Base-by-base conservation (phyloP, 192 early-diverging fungal species). In the Rhizophlyctis rosea region DNA sequence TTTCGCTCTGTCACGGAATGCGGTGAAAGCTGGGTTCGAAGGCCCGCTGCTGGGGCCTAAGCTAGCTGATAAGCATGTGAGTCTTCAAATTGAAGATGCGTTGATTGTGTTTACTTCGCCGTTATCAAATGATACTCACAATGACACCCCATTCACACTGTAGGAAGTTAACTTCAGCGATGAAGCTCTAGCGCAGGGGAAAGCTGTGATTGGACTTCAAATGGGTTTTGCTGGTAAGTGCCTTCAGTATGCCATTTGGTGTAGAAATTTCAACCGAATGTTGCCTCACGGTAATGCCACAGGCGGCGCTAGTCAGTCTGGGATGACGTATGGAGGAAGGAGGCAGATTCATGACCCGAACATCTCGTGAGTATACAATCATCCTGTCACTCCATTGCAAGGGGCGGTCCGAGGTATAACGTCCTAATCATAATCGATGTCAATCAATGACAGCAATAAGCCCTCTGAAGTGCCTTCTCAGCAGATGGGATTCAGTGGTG, bases 1-100 rank as follows among this genome's bases (percentile, higher is more conserved):
- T 27, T 92, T 84, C 51, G 79, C 90, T 5, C 69, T 92, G 1
- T 87, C 86, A 11, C 74, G 90, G 4, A 77, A 87, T 56, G 90
- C 88, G 14, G 73, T 63, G 68, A 78, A 83, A 50, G 61, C 73
- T 11, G 90, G 90, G 31, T 71, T 67, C 34, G 65, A 62, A 16
- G 65, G 68, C 29, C 61, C 33, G 21, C 44, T 67, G 25, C 74
- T 91, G 48, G 90, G 90, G 2, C 90, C 90, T 11, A 89, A 88
- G 69, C 73, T 90, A 33, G 84, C 87, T 2, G 87, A 89, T 23
- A 85, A 84, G 62, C 80, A 67, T 50, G 68, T 55, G 32, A 47
- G 59, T 27, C 47, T 52, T 30, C 54, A 50, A 44, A 54, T 57
- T 14, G 52, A 52, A 34, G 55, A 39, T 3, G 18, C 1, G 4